Base-by-base conservation (phyloP, 805 yeast genomes). In the Metschnikowia koreensis region DNA sequence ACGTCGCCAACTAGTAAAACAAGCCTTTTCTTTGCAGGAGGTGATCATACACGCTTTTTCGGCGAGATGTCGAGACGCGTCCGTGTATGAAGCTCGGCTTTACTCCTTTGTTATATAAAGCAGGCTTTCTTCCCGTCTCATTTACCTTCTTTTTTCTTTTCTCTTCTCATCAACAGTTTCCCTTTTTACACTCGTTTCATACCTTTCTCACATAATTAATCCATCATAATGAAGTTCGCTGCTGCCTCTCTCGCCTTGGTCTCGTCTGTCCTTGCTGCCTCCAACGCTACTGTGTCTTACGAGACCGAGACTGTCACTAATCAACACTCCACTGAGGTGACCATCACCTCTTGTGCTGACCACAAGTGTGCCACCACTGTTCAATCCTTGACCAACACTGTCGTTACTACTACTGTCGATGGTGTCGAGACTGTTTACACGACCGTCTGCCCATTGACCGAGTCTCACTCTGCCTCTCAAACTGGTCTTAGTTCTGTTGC, bases 341-440 rank as follows among this genome's bases (percentile, higher is more conserved):
- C 68, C 55, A 58, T 65, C 60, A 64, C 66, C 48, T 61, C 67
- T 31, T 63, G 66, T 45, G 52, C 63, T 46, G 52, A 60, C 56
- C 31, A 63, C 48, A 52, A 45, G 17, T 63, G 67, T 46, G 51
- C 54, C 39, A 56, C 59, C 48, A 51, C 64, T 31, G 61, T 50
- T 36, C 51, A 51, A 37, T 44, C 58, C n/a, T 53, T 54, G 48
- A 46, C 53, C 9, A 51, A 49, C 28, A 48, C 60, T 38, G 52
- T 53, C 7, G 60, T 60, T 47, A 63, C 68, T 44, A 48, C 59
- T 41, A 68, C 71, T 37, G 66, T 64, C 22, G 54, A 60, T 31
- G 71, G 67, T 52, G 63, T 59, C 28, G 66, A 57, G 53, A 57
- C 59, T 44, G 51, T 57, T 42, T 57, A 60, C 60, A 55, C 68